Evolutionary conservation across 106 monocot genomes (phyloP).

Genomic region (Acanthochlamys bracteata): DNA sequence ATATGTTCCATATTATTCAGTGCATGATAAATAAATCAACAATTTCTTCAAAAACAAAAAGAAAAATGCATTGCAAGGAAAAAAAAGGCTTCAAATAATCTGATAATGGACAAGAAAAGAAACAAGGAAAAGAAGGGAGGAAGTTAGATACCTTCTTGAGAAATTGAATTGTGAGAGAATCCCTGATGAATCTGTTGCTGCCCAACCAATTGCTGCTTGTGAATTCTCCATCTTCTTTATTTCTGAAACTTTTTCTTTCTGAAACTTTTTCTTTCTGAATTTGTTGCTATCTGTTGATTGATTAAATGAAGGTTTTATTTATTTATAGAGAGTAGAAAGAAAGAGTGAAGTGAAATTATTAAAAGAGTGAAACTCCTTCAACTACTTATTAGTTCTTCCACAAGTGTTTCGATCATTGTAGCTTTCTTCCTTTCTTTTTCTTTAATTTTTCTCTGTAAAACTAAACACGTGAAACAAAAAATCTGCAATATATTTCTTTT

Average conservation of each 20-base stretch:
- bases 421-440: no score
- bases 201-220: conserved; percentile 7
- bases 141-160: conserved; percentile 27
- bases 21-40: background rate
- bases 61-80: background rate
- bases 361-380: no score
- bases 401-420: no score
- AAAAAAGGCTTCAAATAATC: background rate
- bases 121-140: background rate
- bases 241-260: conserved; percentile 9
- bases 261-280: conserved; percentile 4
- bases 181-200: conserved; percentile 17
- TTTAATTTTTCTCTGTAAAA: no score
- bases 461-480: no score
- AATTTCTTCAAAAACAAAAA: background rate
- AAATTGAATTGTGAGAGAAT: conserved; percentile 24
- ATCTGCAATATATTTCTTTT: no score
- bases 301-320: no score
- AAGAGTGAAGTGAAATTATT: no score
- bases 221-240: background rate
- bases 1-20: background rate
- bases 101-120: background rate
- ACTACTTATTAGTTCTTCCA: no score
- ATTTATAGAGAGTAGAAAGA: no score
- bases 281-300: no score